A percentile compares a stretch with the other conserved stretches of the same genome.
These are phyloP conservation scores for Yamagishiella unicocca DNA, from an alignment of 139 green algal genomes.

Conservation along the genomic window DNA sequence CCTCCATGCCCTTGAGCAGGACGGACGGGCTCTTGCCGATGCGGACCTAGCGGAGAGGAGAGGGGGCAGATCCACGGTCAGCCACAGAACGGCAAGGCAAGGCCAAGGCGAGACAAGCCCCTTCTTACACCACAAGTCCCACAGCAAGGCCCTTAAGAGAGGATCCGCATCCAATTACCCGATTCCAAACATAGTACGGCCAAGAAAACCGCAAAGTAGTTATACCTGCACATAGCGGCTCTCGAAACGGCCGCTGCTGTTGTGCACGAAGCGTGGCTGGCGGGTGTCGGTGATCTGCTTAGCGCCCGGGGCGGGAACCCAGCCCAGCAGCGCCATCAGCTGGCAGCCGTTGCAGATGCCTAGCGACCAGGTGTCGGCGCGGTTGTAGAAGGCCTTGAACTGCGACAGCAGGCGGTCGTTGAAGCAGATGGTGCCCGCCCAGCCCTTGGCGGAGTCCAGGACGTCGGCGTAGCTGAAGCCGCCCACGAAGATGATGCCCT, in stretches of 20 bases:
- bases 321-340: conserved; percentile 99
- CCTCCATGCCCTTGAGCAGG: conserved; percentile 93
- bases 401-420: too few relatives aligned
- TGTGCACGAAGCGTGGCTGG: conserved; percentile 99
- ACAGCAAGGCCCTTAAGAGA: too few relatives aligned
- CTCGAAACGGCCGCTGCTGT: conserved; percentile 91
- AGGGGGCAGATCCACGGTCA: not conserved
- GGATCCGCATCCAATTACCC: too few relatives aligned
- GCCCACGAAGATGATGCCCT: conserved; percentile 89
- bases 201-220: not conserved
- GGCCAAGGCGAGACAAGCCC: too few relatives aligned
- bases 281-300: conserved; percentile 72
- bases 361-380: conserved; percentile 95
- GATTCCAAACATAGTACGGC: conserved; percentile 32
- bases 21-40: conserved; percentile 89
- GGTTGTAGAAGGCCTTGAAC: conserved; percentile 85
- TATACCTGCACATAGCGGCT: conserved; percentile 75
- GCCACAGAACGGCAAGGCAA: too few relatives aligned
- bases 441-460: conserved; percentile 97
- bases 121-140: too few relatives aligned
- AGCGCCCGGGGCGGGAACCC: conserved; percentile 85
- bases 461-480: conserved; percentile 97
- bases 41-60: conserved; percentile 72
- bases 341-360: conserved; percentile 99
- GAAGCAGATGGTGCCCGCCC: conserved; percentile 96